phyloP scores from a whole-genome alignment of 2,329 filamentous ascomycete genomes.

The Fusarium luffae region DNA sequence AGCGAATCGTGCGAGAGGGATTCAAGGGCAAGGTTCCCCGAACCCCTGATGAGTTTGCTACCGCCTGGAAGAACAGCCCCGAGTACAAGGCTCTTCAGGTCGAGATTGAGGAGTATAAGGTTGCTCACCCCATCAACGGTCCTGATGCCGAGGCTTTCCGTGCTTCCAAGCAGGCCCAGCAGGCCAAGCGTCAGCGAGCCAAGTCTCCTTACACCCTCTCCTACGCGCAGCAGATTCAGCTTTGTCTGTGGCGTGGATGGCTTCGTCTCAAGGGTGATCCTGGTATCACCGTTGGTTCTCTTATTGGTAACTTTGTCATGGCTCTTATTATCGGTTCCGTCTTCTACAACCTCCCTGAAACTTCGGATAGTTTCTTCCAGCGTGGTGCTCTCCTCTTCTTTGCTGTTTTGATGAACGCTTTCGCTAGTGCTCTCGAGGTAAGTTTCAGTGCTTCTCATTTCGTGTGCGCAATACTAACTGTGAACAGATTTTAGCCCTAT shows the following conservation, averaged over 20 bases:
- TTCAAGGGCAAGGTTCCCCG: constrained; percentile 67
- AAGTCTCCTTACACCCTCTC: constrained; percentile 88
- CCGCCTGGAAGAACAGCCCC: constrained; percentile 66
- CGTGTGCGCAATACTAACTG: background rate
- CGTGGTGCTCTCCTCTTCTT: constrained; percentile 88
- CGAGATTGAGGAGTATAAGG: constrained; percentile 68
- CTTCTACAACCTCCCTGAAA: constrained; percentile 78
- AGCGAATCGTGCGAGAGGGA: constrained; percentile 66
- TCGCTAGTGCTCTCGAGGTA: constrained; percentile 80
- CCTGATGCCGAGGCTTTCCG: constrained; percentile 68
- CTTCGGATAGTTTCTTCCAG: constrained; percentile 79
- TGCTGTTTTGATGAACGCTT: constrained; percentile 86
- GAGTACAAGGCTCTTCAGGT: constrained; percentile 62
- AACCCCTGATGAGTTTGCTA: constrained; percentile 71
- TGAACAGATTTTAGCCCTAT: constrained; percentile 79
- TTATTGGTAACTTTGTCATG: constrained; percentile 79
- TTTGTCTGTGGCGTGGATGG: constrained; percentile 86
- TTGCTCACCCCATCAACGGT: constrained; percentile 63
- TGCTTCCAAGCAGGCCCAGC: constrained; percentile 63
- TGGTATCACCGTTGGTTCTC: constrained; percentile 74
- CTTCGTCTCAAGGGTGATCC: constrained; percentile 81
- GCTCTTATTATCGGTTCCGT: constrained; percentile 81
- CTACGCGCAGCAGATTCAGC: constrained; percentile 76
- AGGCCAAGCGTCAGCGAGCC: constrained; percentile 68
- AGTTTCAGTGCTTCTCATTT: constrained; percentile 23